phyloP scores from a whole-genome alignment of 306 rosid genomes.

The Albizia julibrissin region DNA sequence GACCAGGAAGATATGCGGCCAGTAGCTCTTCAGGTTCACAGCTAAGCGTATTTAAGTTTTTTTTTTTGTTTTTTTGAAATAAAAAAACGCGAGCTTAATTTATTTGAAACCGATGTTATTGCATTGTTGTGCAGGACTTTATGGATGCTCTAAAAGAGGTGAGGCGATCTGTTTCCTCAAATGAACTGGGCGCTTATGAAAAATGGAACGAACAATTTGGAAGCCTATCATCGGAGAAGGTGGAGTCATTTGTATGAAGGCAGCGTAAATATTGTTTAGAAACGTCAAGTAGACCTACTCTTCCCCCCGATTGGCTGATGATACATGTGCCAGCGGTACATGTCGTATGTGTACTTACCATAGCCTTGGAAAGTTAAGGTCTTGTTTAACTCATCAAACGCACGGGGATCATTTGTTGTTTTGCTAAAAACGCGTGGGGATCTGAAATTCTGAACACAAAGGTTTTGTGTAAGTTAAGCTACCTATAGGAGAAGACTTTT shows the following conservation, averaged over 20 bases:
- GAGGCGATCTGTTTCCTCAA: slow-evolving; percentile 81
- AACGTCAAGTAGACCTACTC: neutral
- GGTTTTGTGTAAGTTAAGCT: neutral
- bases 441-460: neutral
- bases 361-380: neutral
- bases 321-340: neutral
- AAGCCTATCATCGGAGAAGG: slow-evolving; percentile 53
- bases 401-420: neutral
- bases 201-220: slow-evolving; percentile 88
- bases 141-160: slow-evolving; percentile 72
- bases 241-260: neutral
- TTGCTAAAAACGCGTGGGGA: neutral
- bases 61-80: neutral
- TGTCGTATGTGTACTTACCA: neutral
- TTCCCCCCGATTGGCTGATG: neutral
- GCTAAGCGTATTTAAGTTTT: neutral
- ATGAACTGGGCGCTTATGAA: slow-evolving; percentile 53
- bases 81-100: slow-evolving; percentile 4
- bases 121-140: slow-evolving; percentile 57
- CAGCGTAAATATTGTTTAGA: neutral
- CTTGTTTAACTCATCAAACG: slow-evolving; percentile 1
- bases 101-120: slow-evolving; percentile 6
- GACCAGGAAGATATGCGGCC: slow-evolving; percentile 80
- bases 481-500: neutral
- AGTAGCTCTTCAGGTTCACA: slow-evolving; percentile 69